Base-by-base conservation (phyloP, 2,329 filamentous ascomycete species). In the Emergomyces pasteurianus region DNA sequence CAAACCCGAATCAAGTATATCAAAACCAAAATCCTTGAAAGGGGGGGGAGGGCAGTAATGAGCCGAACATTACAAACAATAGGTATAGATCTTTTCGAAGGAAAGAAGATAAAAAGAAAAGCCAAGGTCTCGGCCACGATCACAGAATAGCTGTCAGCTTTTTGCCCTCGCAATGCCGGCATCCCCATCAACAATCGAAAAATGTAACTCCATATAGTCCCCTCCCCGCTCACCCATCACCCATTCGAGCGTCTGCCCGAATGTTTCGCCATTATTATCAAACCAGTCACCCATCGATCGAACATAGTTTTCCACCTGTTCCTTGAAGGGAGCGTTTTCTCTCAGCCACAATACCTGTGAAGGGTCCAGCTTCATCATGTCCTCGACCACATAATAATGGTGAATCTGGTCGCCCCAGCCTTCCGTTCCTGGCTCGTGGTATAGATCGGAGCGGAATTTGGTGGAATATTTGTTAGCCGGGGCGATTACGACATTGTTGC, bases 331-430 rank as follows among this genome's bases (percentile, higher is more conserved):
- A 49, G 80, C 80, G 64, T 83, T 76, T 63, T 84, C 80, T 60
- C 79, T 79, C 60, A 86, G 69, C 74, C 78, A 82, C 63, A 86
- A 66, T 9, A 86, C 75, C 69, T 86, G 82, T 46, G 78, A 80
- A 0, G 83, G 83, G 61, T 85, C 80, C 43, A 86, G 73, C 70
- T 86, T 86, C 71, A 86, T 74, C 79, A 85, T 84, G 63, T 86
- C 83, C 65, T 86, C 81, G 3, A 86, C 79, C 6, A 86, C 75
- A 65, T 86, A 86, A 68, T 86, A 86, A 63, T 86, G 83, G 16
- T 78, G 75, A 57, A 85, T 82, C 60, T 85, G 83, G 65, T 86
- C 83, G 36, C 83, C 83, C 83, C 83, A 86, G 28, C 83, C 83
- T 69, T 85, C 82, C n/a, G 75, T 74, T 8, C 80, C 81, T 12